Base-by-base conservation (phyloP, 192 early-diverging fungal species). In the Helicostylum pulchrum region DNA sequence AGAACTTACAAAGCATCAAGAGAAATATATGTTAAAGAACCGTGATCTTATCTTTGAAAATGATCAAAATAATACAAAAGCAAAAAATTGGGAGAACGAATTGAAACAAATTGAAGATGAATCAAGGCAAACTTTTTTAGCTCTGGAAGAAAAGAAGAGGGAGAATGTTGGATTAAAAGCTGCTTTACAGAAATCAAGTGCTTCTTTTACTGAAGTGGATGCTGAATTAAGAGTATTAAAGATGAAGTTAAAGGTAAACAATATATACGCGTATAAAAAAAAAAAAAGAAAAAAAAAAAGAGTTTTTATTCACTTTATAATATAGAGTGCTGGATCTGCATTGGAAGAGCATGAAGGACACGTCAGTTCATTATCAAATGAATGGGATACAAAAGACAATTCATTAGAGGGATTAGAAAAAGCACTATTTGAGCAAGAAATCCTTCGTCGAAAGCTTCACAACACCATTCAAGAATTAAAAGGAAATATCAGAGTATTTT, bases 401-500 rank as follows among this genome's bases (percentile, higher is more conserved):
- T 14, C 31, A 4, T 15, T 21, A 1, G 26, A 20, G 20, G 70
- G 70, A 32, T 44, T 76, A 1, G 60, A 71, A 11, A 12, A 30
- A 8, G 44, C 61, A n/a, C 15, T 92, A n/a, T 67, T 87, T 57
- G 80, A 82, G 17, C 87, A 92, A 56, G 95, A 99, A 70, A 85
- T 79, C 4, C 73, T 86, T 20, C 85, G 94, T n/a, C 79, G 94
- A 44, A 75, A 80, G 60, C 73, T 99, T 32, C 95, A 97, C 77
- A 99, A 97, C 70, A 88, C 88, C 0, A 88, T 94, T 36, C 92
- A 92, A 65, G 97, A 99, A 72, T 82, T 97, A 51, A 95, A 93
- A 62, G 97, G 97, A 34, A 99, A 99, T 68, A 97, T 99, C 48
- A 85, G 97, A 21, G 97, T 97, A 23, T 98, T 99, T 75, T 97